Base-by-base conservation (phyloP, 1,284 basidiomycete species). In the Prillingera fragicola region DNA sequence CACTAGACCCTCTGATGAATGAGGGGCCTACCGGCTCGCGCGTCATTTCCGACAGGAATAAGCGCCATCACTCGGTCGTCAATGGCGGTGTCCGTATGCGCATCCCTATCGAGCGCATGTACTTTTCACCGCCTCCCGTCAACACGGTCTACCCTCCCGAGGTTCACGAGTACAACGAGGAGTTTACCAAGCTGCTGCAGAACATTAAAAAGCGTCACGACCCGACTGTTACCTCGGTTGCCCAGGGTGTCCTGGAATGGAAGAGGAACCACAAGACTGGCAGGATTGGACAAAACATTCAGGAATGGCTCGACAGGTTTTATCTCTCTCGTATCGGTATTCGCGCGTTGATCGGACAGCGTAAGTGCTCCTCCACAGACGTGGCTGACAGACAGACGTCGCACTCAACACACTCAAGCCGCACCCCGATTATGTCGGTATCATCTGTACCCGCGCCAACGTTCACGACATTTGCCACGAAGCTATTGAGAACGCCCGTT, bases 301-400 rank as follows among this genome's bases (percentile, higher is more conserved):
- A 97, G 68, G 81, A 84, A 19, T 98, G 94, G 85, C 74, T 98
- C 57, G 95, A 98, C 72, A 78, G 95, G 43, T 98, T 98, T 73
- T 97, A 98, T 69, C 83, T 99, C 79, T 88, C 84, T 21, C 84
- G 95, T 39, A 99, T 99, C 52, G 95, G 91, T 1, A 95, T 96
- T 54, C 85, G 91, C 3, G 95, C 95, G 65, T 74, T 96, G 55
- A 94, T 96, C 50, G 91, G 91, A 22, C 91, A 70, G 41, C 68
- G 67, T 68, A 57, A 62, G 63, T 63, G 13, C 14, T 25, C 26
- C 10, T 23, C 22, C 6, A 12, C 15, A 5, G 17, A 29, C 37
- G 14, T 14, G 24, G 27, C 8, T 15, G 28, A 7, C 14, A 6
- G 33, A 13, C 57, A 90, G 87, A 95, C 58, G 84, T 96, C 52